Base-by-base conservation (phyloP, 2,329 filamentous ascomycete genomes). In the Xylaria arbuscula region DNA sequence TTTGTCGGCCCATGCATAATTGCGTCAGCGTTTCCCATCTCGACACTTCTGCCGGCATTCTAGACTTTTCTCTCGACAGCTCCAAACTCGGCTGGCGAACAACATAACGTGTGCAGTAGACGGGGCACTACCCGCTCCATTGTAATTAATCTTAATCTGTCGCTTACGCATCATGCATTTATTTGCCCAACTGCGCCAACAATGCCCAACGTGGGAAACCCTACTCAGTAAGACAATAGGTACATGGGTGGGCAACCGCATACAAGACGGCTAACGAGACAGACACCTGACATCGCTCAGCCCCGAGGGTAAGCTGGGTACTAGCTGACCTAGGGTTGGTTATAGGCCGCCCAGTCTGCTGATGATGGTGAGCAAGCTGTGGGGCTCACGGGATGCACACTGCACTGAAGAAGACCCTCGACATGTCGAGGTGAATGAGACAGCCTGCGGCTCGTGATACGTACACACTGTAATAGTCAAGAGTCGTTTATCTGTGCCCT, bases 11-110 rank as follows among this genome's bases (percentile, higher is more conserved):
- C 1, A 70, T 70, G 70, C 70, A 70, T 58, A 68, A 72, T 72
- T 70, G 65, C 70, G 70, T 72, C 70, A 72, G 68, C 59, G 57
- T 66, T 70, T 45, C 32, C 60, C 24, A 58, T 40, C 40, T 63
- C 42, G 36, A 24, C 42, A 22, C n/a, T 11, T 53, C 15, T 53
- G 36, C 19, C 60, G 24, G 22, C 64, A 36, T 56, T 56, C 24
- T 50, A 55, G 64, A 57, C 64, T 51, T 48, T 65, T 47, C 11
- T 3, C 22, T 58, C 36, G 59, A 56, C 36, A 22, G 28, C 28
- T 28, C 61, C 47, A 47, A 32, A 45, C 47, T 45, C 36, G 59
- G 54, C 17, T 36, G 40, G 36, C 55, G 56, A 60, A 57, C 32
- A 13, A 24, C n/a, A 22, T 32, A 48, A 32, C 5, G 28, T 32